Evolutionary conservation across 177 flowering plant genomes (phyloP).

Genomic region (Vitis hybrid): DNA sequence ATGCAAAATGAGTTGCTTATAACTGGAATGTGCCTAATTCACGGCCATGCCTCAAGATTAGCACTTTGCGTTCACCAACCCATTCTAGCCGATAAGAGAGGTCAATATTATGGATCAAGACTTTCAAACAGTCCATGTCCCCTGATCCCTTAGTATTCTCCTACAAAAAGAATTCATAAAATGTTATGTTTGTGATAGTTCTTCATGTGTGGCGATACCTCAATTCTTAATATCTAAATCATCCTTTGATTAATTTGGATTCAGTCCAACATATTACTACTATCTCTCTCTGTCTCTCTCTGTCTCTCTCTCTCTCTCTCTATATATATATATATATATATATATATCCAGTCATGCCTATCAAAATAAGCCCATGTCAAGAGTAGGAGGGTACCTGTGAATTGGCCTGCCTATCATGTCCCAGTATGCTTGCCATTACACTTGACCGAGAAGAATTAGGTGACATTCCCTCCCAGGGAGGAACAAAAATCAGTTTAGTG

Average conservation of each 20-base stretch:
- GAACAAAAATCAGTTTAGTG: conserved; percentile 90
- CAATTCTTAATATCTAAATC: too few relatives aligned
- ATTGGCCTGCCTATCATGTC: conserved; percentile 35
- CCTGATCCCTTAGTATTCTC: conserved; percentile 31
- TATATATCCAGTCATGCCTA: background rate
- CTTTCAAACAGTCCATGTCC: conserved; percentile 53
- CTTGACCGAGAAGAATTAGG: conserved; percentile 83
- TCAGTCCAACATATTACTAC: background rate
- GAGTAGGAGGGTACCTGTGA: conserved; percentile 46
- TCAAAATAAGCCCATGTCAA: background rate
- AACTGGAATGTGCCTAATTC: conserved; percentile 76
- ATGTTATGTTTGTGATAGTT: background rate
- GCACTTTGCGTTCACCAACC: conserved; percentile 59
- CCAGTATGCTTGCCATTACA: conserved; percentile 70
- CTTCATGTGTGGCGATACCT: too few relatives aligned
- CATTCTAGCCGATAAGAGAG: conserved; percentile 83
- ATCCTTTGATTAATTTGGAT: background rate
- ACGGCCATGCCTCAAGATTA: conserved; percentile 57
- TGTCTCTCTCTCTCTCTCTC: too few relatives aligned
- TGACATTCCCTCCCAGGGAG: conserved; percentile 98
- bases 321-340: too few relatives aligned
- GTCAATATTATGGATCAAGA: conserved; percentile 72
- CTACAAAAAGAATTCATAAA: conserved; percentile 36
- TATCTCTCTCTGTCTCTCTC: too few relatives aligned
- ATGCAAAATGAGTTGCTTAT: conserved; percentile 17